Conservation (phyloP, 768 basidiomycete species). For the Lepiota venenata region DNA sequence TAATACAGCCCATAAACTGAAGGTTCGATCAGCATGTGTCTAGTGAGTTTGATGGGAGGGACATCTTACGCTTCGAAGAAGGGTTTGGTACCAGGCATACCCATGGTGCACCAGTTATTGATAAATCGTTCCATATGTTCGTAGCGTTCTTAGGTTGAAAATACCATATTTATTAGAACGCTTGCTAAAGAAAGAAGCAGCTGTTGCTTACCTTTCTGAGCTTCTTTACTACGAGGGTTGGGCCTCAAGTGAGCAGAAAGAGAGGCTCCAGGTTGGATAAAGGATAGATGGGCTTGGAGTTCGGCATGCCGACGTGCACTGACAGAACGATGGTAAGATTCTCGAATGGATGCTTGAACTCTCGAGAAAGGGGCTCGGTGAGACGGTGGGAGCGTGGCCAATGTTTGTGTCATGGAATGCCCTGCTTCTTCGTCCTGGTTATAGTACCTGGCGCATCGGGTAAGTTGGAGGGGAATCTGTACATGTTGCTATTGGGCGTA, state of each 20-base stretch:
- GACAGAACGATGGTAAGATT: constrained; percentile 80
- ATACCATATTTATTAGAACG: background rate
- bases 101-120: constrained; percentile 78
- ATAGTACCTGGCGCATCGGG: constrained; percentile 61
- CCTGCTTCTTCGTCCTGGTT: constrained; percentile 78
- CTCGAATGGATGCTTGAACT: constrained; percentile 82
- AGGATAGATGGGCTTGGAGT: constrained; percentile 79
- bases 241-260: constrained; percentile 71
- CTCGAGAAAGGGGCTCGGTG: constrained; percentile 87
- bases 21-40: background rate
- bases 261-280: constrained; percentile 78
- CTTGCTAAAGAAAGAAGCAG: background rate
- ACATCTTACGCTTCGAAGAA: constrained; percentile 65
- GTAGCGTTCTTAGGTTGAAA: constrained; percentile 49
- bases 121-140: constrained; percentile 76
- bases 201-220: constrained; percentile 52
- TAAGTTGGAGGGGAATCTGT: constrained; percentile 1
- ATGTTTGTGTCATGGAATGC: constrained; percentile 75
- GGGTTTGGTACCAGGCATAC: constrained; percentile 87
- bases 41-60: constrained; percentile 9
- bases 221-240: constrained; percentile 57
- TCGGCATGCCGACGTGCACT: constrained; percentile 76
- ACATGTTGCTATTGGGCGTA: constrained; percentile 27
- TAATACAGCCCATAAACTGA: constrained; percentile 70
- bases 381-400: constrained; percentile 75